Conservation (phyloP, 1,139 yeast species). For the Starmera stellimalicola region DNA sequence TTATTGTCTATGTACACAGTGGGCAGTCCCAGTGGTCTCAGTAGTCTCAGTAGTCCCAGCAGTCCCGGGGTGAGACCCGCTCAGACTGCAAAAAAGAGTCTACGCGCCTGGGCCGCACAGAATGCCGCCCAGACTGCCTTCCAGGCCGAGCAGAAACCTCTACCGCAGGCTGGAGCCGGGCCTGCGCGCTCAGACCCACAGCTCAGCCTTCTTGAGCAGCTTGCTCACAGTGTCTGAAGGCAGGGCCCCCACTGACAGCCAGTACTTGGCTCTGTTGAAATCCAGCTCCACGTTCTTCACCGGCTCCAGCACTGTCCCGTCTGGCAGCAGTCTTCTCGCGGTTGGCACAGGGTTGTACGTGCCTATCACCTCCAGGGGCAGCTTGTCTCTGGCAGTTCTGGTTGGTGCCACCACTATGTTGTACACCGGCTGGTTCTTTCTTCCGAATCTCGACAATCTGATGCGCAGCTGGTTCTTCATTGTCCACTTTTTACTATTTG, state of each 20-base stretch:
- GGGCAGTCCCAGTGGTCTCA: too few species aligned
- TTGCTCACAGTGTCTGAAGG: conserved; percentile 78
- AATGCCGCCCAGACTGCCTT: too few species aligned
- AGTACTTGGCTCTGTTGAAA: conserved; percentile 86
- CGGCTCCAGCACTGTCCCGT: conserved; percentile 50
- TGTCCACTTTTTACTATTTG: not conserved
- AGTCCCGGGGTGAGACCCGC: too few species aligned
- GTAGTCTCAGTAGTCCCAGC: too few species aligned
- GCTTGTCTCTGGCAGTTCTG: conserved; percentile 59
- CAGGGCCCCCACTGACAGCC: conserved; percentile 99
- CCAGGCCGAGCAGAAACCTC: too few species aligned
- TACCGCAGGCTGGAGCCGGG: too few species aligned
- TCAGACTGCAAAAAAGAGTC: too few species aligned
- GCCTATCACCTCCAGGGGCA: conserved; percentile 93
- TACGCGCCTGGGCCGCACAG: too few species aligned
- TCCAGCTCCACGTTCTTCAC: conserved; percentile 76
- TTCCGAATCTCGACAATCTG: conserved; percentile 88
- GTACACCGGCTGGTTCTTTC: conserved; percentile 78
- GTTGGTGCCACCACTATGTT: conserved; percentile 85
- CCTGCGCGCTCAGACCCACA: conserved; percentile 63
- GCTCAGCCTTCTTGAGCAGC: conserved; percentile 70
- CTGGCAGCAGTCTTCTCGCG: conserved; percentile 53
- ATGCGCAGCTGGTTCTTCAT: conserved; percentile 42
- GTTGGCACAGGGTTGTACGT: conserved; percentile 82
- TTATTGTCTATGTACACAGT: too few species aligned